Percentiles rank a stretch among this genome's conserved stretches.
Evolutionary conservation across 192 early-diverging fungal species (phyloP).

Genomic region (Blastocladiella britannica): DNA sequence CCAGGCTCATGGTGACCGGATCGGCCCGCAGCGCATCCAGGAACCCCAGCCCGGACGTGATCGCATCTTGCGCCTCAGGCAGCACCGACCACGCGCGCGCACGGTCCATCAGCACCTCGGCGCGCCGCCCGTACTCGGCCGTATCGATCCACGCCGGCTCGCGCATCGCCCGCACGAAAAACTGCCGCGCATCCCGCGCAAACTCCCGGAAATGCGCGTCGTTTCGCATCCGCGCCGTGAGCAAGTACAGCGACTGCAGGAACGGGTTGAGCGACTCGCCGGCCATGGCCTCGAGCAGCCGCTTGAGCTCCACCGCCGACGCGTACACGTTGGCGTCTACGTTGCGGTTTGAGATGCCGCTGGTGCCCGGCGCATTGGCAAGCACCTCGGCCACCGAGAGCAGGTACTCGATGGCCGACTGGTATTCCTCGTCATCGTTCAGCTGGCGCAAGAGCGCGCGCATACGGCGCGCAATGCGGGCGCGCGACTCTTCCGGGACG

Average conservation of each 20-base stretch:
- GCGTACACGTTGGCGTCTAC: background rate
- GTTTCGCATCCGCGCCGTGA: background rate
- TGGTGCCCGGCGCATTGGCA: background rate
- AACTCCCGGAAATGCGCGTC: background rate
- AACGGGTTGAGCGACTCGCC: background rate
- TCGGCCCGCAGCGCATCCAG: background rate
- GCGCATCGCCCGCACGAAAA: background rate
- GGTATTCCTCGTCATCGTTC: background rate
- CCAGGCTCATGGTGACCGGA: background rate
- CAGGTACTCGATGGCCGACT: background rate
- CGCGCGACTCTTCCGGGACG: background rate
- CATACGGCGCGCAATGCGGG: background rate
- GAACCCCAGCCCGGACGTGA: background rate
- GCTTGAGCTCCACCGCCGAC: background rate
- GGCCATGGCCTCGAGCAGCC: background rate
- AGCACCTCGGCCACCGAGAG: background rate
- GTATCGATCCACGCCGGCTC: background rate
- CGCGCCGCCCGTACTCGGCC: background rate
- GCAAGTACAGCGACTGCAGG: background rate
- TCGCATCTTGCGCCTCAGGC: background rate
- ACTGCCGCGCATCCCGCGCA: background rate
- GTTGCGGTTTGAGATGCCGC: background rate
- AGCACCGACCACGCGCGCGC: background rate
- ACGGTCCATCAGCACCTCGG: background rate
- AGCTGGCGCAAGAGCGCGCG: background rate